These are phyloP conservation scores for Rubroshorea leprosula DNA, from an alignment of 345 rosid species.

Conservation along the genomic window DNA sequence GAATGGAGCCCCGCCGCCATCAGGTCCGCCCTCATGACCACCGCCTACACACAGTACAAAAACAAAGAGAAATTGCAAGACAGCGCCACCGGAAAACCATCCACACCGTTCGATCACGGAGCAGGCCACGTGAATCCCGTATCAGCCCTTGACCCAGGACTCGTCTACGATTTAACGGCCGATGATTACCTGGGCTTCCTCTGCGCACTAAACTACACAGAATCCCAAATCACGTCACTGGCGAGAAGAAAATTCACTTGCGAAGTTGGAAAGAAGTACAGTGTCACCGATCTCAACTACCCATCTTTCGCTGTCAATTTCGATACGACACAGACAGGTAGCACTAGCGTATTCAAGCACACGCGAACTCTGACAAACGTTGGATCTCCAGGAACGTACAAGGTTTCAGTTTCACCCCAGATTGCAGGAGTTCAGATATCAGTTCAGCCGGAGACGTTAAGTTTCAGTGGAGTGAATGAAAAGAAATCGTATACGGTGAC, in stretches of 20 bases:
- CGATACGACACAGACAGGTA: constrained; percentile 17
- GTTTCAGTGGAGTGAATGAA: constrained; percentile 50
- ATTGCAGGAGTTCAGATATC: constrained; percentile 43
- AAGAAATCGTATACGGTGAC: constrained; percentile 67
- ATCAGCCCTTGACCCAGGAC: constrained; percentile 68
- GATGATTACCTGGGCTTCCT: constrained; percentile 67
- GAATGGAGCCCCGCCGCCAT: constrained; percentile 25
- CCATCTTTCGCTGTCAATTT: constrained; percentile 67
- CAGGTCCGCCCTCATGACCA: constrained; percentile 86
- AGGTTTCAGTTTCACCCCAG: constrained; percentile 35
- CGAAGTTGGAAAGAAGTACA: constrained; percentile 38
- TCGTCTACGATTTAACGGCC: constrained; percentile 59
- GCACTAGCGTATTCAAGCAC: constrained; percentile 31
- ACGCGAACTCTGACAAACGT: constrained; percentile 71
- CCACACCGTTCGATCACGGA: constrained; percentile 76
- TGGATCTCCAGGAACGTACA: constrained; percentile 55
- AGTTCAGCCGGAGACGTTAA: constrained; percentile 55
- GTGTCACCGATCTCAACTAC: constrained; percentile 56
- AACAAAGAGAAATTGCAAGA: constrained; percentile 50
- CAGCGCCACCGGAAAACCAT: constrained; percentile 47
- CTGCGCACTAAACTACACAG: constrained; percentile 63
- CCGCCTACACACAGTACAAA: constrained; percentile 61
- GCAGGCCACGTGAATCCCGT: constrained; percentile 85
- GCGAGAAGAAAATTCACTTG: constrained; percentile 48
- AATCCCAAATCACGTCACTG: constrained; percentile 36